These are phyloP conservation scores for Yamadazyma diospyri DNA, from an alignment of 1,139 yeast species.

Conservation along the genomic window DNA sequence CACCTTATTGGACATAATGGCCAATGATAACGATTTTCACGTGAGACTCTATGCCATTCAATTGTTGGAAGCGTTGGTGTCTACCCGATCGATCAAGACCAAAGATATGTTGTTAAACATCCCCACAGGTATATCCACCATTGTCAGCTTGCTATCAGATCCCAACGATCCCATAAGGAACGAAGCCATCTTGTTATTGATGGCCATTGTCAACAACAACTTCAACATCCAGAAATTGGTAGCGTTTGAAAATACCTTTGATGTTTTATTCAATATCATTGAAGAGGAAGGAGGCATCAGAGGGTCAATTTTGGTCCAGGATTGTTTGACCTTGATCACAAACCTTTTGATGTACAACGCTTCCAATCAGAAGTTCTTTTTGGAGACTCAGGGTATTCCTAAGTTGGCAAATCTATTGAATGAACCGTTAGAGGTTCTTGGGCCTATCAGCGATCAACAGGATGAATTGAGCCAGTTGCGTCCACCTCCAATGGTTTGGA, in stretches of 20 bases:
- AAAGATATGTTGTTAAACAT: constrained; percentile 70
- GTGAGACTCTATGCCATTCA: constrained; percentile 78
- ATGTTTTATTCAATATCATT: constrained; percentile 70
- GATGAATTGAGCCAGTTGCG: constrained; percentile 7
- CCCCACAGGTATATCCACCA: constrained; percentile 76
- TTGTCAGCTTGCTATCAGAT: constrained; percentile 70
- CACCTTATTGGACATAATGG: constrained; percentile 52
- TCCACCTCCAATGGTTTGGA: constrained; percentile 54
- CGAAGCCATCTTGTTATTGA: constrained; percentile 77
- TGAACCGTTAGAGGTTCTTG: constrained; percentile 41
- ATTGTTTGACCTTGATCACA: constrained; percentile 72
- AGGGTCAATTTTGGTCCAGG: constrained; percentile 89
- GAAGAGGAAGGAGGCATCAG: constrained; percentile 86
- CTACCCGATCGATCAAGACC: constrained; percentile 70
- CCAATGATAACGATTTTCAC: constrained; percentile 63
- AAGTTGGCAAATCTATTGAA: constrained; percentile 58
- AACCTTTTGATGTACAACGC: constrained; percentile 79
- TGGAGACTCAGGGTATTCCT: constrained; percentile 79
- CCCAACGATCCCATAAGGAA: constrained; percentile 85
- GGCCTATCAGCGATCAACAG: constrained; percentile 12
- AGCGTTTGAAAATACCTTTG: constrained; percentile 93
- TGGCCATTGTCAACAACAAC: constrained; percentile 79
- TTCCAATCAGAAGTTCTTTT: constrained; percentile 82
- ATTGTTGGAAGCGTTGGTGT: constrained; percentile 75
- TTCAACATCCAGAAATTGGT: constrained; percentile 88